Percentiles rank a stretch among this genome's conserved stretches.
Conservation (phyloP, 805 yeast species). For the Wickerhamomyces bovis region DNA sequence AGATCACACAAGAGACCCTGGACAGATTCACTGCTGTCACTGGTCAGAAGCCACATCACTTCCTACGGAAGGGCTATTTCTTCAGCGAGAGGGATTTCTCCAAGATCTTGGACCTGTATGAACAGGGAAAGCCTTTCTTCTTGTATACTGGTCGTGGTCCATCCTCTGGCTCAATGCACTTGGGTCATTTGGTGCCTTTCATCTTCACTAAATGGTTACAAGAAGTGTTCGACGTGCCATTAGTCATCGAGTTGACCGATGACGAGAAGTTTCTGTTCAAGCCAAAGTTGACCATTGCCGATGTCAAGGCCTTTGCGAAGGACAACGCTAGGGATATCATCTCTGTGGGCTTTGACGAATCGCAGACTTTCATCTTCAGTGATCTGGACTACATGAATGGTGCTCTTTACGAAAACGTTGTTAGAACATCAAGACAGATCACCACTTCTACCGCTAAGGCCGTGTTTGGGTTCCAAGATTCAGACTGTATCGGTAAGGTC, state of each 20-base stretch:
- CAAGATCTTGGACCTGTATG: conserved; percentile 80
- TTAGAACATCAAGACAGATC: conserved; percentile 86
- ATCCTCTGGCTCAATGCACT: conserved; percentile 86
- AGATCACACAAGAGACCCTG: conserved; percentile 64
- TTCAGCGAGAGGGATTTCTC: conserved; percentile 84
- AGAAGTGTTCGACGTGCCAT: conserved; percentile 93
- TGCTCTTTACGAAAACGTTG: conserved; percentile 89
- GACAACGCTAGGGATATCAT: conserved; percentile 91
- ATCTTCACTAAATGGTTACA: conserved; percentile 96
- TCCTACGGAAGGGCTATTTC: conserved; percentile 84
- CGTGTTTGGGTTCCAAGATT: conserved; percentile 92
- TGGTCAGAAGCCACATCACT: conserved; percentile 88
- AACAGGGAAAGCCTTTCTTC: conserved; percentile 92
- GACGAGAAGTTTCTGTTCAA: conserved; percentile 96
- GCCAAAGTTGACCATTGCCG: conserved; percentile 80
- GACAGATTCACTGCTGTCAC: conserved; percentile 74
- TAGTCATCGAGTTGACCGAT: conserved; percentile 90
- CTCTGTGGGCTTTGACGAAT: conserved; percentile 90
- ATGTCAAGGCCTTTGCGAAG: conserved; percentile 71
- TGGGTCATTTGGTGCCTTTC: conserved; percentile 96
- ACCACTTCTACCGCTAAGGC: conserved; percentile 97
- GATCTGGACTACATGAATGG: conserved; percentile 92
- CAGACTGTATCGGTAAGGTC: conserved; percentile 89
- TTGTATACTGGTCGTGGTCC: conserved; percentile 98
- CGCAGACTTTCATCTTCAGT: conserved; percentile 91